A percentile compares a stretch with the other conserved stretches of the same genome.
Evolutionary conservation across 1,284 basidiomycete genomes (phyloP).

Genomic region (Boletus calvinii): DNA sequence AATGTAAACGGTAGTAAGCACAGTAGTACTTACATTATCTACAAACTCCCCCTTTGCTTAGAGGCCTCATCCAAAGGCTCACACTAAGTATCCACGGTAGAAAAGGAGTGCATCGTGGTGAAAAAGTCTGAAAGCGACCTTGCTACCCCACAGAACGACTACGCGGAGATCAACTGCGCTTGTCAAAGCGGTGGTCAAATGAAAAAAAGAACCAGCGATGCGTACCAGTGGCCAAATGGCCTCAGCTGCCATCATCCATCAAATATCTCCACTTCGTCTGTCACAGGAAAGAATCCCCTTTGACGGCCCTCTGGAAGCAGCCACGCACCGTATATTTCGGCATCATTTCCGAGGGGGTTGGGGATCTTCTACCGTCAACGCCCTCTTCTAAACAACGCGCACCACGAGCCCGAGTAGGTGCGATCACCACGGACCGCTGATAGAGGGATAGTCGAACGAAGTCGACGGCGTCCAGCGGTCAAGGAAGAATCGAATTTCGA

Average conservation of each 20-base stretch:
- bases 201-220: neutral
- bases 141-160: no score
- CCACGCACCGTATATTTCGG: neutral
- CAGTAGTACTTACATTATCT: no score
- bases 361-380: neutral
- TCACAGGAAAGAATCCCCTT: neutral
- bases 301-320: neutral
- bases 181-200: neutral
- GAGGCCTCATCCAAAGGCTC: no score
- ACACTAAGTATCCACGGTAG: no score
- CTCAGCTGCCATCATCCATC: neutral
- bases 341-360: conserved; percentile 17
- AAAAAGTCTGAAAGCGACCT: no score
- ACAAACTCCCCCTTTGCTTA: no score
- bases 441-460: conserved; percentile 10
- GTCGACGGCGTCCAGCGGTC: conserved; percentile 12
- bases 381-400: neutral
- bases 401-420: conserved; percentile 1
- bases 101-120: no score
- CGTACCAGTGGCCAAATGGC: neutral
- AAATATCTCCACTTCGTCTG: no score
- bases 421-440: conserved; percentile 17
- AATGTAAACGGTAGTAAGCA: no score
- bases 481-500: neutral
- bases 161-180: neutral